phyloP scores from a whole-genome alignment of 257 asterid species.

The Gynochthodes officinalis region DNA sequence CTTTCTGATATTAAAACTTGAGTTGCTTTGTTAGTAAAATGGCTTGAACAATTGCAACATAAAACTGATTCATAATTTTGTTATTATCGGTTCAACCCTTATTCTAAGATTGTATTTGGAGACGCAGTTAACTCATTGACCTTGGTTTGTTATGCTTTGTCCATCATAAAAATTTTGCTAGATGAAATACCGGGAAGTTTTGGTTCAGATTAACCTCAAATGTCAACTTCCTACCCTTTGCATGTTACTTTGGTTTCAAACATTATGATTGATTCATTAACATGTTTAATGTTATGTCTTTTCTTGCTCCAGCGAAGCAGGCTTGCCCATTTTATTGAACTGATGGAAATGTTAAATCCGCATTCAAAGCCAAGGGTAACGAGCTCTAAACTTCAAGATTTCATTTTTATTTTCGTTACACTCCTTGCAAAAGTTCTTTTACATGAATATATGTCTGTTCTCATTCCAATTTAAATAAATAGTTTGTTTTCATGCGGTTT shows the following conservation, averaged over 20 bases:
- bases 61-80: not conserved
- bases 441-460: too few species aligned
- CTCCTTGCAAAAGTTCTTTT: too few species aligned
- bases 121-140: not conserved
- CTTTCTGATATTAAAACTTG: not conserved
- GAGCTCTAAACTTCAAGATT: not conserved
- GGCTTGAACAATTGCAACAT: not conserved
- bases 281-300: not conserved
- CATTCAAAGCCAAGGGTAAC: conserved; percentile 77
- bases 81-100: not conserved
- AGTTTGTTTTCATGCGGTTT: too few species aligned
- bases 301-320: conserved; percentile 58
- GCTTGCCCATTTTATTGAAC: conserved; percentile 81
- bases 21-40: not conserved
- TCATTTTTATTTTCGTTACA: not conserved
- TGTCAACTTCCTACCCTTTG: not conserved
- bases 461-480: too few species aligned
- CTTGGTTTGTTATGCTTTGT: not conserved
- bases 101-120: not conserved
- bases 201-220: not conserved
- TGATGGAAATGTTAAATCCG: conserved; percentile 90
- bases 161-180: not conserved
- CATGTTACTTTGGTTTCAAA: not conserved
- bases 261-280: not conserved
- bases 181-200: not conserved